These are phyloP conservation scores for Amylostereum areolatum DNA, from an alignment of 1,284 basidiomycete genomes.

Conservation along the genomic window DNA sequence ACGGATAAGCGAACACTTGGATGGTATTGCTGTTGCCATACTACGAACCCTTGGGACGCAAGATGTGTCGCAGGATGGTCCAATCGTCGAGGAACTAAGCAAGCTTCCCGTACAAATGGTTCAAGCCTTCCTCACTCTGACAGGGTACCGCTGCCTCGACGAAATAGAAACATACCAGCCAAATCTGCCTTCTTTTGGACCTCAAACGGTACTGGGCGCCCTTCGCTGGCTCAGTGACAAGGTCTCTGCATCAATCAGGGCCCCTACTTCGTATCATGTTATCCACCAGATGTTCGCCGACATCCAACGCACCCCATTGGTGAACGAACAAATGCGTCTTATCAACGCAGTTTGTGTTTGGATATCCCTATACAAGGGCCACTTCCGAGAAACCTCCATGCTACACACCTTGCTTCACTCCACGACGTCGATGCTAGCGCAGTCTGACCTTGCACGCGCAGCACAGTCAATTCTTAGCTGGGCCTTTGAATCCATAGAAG, in stretches of 20 bases:
- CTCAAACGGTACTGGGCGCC: constrained; percentile 45
- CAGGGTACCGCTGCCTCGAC: constrained; percentile 39
- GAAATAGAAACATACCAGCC: constrained; percentile 51
- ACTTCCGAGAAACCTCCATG: constrained; percentile 54
- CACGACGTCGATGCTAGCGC: constrained; percentile 56
- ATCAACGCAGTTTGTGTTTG: constrained; percentile 72
- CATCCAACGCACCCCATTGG: constrained; percentile 64
- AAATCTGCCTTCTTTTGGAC: constrained; percentile 53
- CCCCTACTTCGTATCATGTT: constrained; percentile 68
- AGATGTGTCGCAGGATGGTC: constrained; percentile 38
- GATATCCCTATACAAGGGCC: constrained; percentile 50
- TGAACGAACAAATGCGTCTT: constrained; percentile 82
- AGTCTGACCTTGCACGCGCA: constrained; percentile 61
- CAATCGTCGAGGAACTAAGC: constrained; percentile 42
- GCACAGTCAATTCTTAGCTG: constrained; percentile 77
- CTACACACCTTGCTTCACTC: constrained; percentile 68
- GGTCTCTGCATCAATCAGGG: constrained; percentile 31
- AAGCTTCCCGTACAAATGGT: constrained; percentile 25
- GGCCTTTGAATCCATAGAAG: constrained; percentile 47
- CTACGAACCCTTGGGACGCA: constrained; percentile 59
- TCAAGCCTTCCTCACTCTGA: constrained; percentile 42
- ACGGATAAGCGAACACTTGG: constrained; percentile 39
- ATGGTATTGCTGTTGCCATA: constrained; percentile 50
- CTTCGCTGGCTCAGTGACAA: constrained; percentile 50
- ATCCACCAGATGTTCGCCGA: constrained; percentile 68